phyloP scores from a whole-genome alignment of 805 yeast genomes.

The Nakazawaea molendinolei region DNA sequence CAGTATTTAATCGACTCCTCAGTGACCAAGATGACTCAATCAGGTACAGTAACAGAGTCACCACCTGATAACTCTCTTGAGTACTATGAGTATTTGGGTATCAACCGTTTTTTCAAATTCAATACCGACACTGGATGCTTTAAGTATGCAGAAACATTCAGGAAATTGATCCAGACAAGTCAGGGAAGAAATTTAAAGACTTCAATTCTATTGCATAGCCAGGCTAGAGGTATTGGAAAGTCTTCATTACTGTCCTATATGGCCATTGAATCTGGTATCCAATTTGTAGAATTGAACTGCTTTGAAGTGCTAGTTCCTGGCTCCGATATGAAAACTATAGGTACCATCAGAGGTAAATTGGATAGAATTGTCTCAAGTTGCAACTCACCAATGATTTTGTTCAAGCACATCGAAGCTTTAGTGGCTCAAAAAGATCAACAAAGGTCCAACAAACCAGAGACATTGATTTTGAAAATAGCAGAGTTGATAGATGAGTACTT shows the following conservation, averaged over 20 bases:
- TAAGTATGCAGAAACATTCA: slow-evolving; percentile 43
- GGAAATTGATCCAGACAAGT: slow-evolving; percentile 50
- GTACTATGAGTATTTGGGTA: slow-evolving; percentile 41
- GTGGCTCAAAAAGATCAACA: slow-evolving; percentile 56
- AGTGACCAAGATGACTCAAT: slow-evolving; percentile 62
- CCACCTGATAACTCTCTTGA: slow-evolving; percentile 29
- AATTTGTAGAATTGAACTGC: slow-evolving; percentile 64
- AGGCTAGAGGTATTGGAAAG: slow-evolving; percentile 76
- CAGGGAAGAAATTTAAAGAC: slow-evolving; percentile 41
- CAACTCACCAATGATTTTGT: slow-evolving; percentile 37
- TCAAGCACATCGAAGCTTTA: slow-evolving; percentile 74
- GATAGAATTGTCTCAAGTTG: slow-evolving; percentile 51
- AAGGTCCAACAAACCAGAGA: slow-evolving; percentile 32
- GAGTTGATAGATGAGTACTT: slow-evolving; percentile 53
- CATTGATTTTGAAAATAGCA: slow-evolving; percentile 46
- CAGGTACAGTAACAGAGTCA: slow-evolving; percentile 45
- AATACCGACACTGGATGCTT: slow-evolving; percentile 18
- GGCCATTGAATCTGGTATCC: slow-evolving; percentile 55
- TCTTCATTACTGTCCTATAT: slow-evolving; percentile 51
- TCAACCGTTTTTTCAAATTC: slow-evolving; percentile 31
- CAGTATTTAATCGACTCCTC: slow-evolving; percentile 61
- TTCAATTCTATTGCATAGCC: slow-evolving; percentile 59
- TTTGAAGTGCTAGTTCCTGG: slow-evolving; percentile 60
- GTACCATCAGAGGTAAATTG: slow-evolving; percentile 66
- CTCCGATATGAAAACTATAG: slow-evolving; percentile 73